Evolutionary conservation across 2,329 filamentous ascomycete species (phyloP).

Genomic region (Rhinocladiella similis): DNA sequence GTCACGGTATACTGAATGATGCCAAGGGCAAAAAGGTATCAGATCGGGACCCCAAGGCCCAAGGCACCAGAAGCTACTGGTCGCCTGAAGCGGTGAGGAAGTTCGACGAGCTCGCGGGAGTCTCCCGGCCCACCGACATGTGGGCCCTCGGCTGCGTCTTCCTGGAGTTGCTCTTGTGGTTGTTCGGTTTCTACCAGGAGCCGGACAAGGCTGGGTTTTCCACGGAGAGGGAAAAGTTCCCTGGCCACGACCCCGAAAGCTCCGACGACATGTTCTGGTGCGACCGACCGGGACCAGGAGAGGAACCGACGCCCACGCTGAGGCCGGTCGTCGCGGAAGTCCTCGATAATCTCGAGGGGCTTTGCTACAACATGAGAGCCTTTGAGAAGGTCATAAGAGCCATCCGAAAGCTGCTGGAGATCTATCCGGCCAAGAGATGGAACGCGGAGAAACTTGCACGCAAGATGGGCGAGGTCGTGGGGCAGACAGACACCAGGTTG

Average conservation of each 20-base stretch:
- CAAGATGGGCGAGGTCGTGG: background rate
- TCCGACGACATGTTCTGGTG: background rate
- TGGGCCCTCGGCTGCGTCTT: slow-evolving; percentile 34
- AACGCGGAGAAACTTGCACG: background rate
- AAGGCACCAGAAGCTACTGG: background rate
- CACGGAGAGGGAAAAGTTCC: background rate
- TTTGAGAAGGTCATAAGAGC: background rate
- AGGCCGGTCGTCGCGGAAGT: background rate
- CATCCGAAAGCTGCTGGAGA: background rate
- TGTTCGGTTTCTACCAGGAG: background rate
- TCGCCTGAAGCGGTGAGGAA: slow-evolving; percentile 1
- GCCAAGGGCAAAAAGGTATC: slow-evolving; percentile 16
- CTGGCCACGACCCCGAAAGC: background rate
- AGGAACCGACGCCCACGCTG: background rate
- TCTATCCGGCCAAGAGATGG: background rate
- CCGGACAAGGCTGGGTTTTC: background rate
- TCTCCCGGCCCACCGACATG: slow-evolving; percentile 29
- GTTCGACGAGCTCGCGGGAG: background rate
- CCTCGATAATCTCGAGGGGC: background rate
- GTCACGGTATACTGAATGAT: slow-evolving; percentile 18
- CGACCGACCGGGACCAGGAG: background rate
- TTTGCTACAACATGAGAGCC: background rate
- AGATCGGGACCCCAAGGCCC: background rate
- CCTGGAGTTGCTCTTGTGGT: slow-evolving; percentile 31
- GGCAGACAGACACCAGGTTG: background rate